Base-by-base conservation (phyloP, 345 rosid genomes). In the Sisymbrium altissimum region DNA sequence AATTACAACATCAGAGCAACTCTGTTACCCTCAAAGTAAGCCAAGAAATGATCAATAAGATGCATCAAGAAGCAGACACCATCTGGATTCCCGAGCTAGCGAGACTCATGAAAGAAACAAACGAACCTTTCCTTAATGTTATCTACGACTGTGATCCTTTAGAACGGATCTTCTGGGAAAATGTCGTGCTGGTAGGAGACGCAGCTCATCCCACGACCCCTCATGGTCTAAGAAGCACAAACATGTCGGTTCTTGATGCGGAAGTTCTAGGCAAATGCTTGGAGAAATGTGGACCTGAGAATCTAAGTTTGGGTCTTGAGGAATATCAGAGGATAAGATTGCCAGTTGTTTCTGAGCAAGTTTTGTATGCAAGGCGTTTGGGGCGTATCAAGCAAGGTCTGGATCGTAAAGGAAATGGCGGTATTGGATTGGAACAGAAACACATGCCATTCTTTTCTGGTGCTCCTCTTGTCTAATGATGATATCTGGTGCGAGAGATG, bases 181-280 rank as follows among this genome's bases (percentile, higher is more conserved):
- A 83, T 54, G 83, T 84, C 9, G 89, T 86, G 17, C 73, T 90
- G 14, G 70, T 86, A 0, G 98, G 96, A 36, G 98, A 93, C 49
- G 91, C 97, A 0, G 91, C 98, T 54, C 98, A 90, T 73, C 96
- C 98, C 6, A 84, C 86, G 1, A 85, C 89, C 32, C 97, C 98
- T 67, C 96, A 87, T 50, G 87, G 93, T 5, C 17, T 83, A 52
- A 78, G 97, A 81, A 93, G 98, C 79, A 90, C 93, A 23, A 93
- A 90, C 86, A 89, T 93, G 96, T 87, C 94, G 7, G 29, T 89
- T 64, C 23, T 84, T 39, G 98, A 93, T 72, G 92, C 93, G 1
- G 83, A 72, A 40, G 86, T 86, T 39, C 75, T 91, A 23, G 92
- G 96, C n/a, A 79, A 83, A 46, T 86, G 94, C 82, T 74, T 91